Conservation (phyloP, 2,329 filamentous ascomycete species). For the Fusarium pininemorale region DNA sequence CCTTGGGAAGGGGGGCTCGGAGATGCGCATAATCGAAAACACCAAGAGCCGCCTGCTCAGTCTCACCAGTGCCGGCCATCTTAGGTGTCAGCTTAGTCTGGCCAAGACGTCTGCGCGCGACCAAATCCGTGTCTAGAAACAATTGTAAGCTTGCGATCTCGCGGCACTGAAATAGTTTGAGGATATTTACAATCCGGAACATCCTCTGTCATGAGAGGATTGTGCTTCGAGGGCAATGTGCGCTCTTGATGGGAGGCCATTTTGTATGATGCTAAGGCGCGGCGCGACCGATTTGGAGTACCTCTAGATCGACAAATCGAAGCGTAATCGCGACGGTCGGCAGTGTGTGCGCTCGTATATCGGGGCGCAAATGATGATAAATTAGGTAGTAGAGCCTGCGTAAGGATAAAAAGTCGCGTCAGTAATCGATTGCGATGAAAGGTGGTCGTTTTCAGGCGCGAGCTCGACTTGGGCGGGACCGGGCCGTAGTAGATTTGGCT, state of each 20-base stretch:
- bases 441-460: slow-evolving; percentile 9
- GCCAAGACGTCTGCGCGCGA: slow-evolving; percentile 86
- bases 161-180: slow-evolving; percentile 9
- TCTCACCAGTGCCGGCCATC: slow-evolving; percentile 77
- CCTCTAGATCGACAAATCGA: slow-evolving; percentile 25
- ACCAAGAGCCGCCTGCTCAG: slow-evolving; percentile 77
- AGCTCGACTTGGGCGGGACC: slow-evolving; percentile 26
- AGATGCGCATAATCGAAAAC: slow-evolving; percentile 97
- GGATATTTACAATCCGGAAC: slow-evolving; percentile 67
- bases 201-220: slow-evolving; percentile 72
- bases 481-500: slow-evolving; percentile 18
- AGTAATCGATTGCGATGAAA: slow-evolving; percentile 26
- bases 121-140: slow-evolving; percentile 73
- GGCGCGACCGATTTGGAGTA: slow-evolving; percentile 31
- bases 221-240: slow-evolving; percentile 68
- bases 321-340: slow-evolving; percentile 23
- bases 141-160: slow-evolving; percentile 39
- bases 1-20: slow-evolving; percentile 89
- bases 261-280: slow-evolving; percentile 48
- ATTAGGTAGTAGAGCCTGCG: slow-evolving; percentile 14
- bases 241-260: slow-evolving; percentile 52
- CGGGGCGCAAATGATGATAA: slow-evolving; percentile 26
- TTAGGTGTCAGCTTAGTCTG: slow-evolving; percentile 91
- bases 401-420: slow-evolving; percentile 18
- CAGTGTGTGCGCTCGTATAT: background rate